phyloP scores from a whole-genome alignment of 2,329 filamentous ascomycete genomes.

The Cladosporium oxysporum region DNA sequence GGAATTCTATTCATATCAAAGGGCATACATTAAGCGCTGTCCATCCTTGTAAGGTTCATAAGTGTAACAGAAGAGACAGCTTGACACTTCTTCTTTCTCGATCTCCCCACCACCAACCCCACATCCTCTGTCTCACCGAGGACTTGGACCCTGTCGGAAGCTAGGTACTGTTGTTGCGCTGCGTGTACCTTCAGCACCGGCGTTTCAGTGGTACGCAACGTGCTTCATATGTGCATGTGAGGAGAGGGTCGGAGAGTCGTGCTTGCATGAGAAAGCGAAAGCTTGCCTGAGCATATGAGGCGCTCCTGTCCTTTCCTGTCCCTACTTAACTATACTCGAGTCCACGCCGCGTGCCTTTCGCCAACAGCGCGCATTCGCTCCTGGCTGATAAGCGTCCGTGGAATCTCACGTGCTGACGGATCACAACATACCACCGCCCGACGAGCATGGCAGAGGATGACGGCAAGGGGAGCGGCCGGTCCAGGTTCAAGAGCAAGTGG shows the following conservation, averaged over 20 bases:
- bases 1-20: background rate
- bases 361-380: background rate
- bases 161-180: background rate
- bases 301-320: background rate
- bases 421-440: background rate
- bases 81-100: background rate
- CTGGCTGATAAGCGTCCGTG: slow-evolving; percentile 5
- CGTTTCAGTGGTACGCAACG: slow-evolving; percentile 11
- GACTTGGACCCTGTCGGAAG: slow-evolving; percentile 1
- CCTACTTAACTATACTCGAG: background rate
- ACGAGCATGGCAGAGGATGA: slow-evolving; percentile 27
- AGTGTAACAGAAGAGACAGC: background rate
- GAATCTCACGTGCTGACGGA: slow-evolving; percentile 12
- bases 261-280: slow-evolving; percentile 1
- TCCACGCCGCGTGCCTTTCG: background rate
- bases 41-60: background rate
- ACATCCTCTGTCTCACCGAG: background rate
- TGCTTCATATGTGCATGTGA: slow-evolving; percentile 5
- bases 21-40: background rate
- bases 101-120: slow-evolving; percentile 1
- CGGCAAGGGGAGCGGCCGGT: slow-evolving; percentile 25
- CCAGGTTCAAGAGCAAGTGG: slow-evolving; percentile 37
- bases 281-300: background rate
- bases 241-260: background rate
- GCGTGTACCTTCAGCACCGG: background rate